Evolutionary conservation across 495 filamentous ascomycete genomes (phyloP), one percentile per base, ranked within the genome.

Genomic region (Aspergillus avenaceus): DNA sequence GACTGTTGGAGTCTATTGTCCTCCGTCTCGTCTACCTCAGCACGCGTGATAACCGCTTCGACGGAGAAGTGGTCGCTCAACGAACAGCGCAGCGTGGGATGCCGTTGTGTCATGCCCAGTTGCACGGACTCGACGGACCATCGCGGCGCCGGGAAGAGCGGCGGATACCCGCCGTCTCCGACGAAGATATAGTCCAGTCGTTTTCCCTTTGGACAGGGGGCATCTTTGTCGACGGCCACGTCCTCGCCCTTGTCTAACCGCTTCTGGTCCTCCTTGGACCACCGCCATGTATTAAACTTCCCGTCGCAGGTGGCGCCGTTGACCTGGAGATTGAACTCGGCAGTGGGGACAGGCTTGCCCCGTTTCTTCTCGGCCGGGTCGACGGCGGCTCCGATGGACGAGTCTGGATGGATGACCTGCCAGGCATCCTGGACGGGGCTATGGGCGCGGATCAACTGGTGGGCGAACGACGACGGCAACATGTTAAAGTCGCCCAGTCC

Each of bases 401-500:
- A 89, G 45, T 91, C 82, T 0, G 91, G 90, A 63, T 92, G 84
- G 6, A 93, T 62, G 24, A 83, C 72, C 16, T 83, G 79, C 93
- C 93, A 98, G 14, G 79, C 80, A 58, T 98, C 93, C 13, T 79
- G 73, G 12, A 95, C 88, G 12, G 87, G 84, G 24, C 87, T 83
- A 56, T 91, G 84, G 1, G 84, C 82, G 21, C 82, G 85, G 58
- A 98, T 84, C 49, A 98, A 70, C 37, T 82, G 80, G 61, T 97
- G 89, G n/a, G 90, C 86, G 16, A 96, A 83, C 1, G 90, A 95
- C 4, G 86, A 70, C 12, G 93, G 92, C 13, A 89, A 64, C 86
- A 96, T 96, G 66, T 98, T 97, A 70, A 97, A 96, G 67, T 97
- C 93, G 19, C 93, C 93, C 6, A 95, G 63, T 1, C 82, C 92